phyloP scores from a whole-genome alignment of 306 rosid genomes.

The Gastrolobium villosum region DNA sequence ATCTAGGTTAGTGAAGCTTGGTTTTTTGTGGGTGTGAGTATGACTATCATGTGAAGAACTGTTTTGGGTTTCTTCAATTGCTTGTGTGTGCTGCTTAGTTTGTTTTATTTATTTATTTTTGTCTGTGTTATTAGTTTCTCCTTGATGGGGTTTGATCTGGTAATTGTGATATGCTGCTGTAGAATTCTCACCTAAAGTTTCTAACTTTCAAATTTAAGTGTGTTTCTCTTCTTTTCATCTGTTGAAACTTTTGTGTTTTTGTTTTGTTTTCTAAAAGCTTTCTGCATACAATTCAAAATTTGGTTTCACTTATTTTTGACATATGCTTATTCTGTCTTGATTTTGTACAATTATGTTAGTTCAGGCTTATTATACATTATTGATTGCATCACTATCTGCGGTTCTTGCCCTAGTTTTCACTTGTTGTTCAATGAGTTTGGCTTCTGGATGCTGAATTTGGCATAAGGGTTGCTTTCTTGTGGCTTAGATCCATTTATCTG shows the following conservation, averaged over 20 bases:
- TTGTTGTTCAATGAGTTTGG: constrained; percentile 32
- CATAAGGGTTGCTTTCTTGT: constrained; percentile 24
- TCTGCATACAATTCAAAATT: constrained; percentile 31
- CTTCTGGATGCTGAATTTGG: constrained; percentile 32
- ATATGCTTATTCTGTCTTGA: constrained; percentile 15
- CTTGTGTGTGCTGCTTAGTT: constrained; percentile 12
- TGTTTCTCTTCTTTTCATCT: constrained; percentile 12
- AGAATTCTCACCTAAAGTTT: background rate
- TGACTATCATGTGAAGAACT: constrained; percentile 57
- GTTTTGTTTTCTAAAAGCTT: background rate
- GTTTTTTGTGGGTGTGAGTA: background rate
- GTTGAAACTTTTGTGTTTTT: constrained; percentile 25
- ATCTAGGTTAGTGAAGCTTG: constrained; percentile 66
- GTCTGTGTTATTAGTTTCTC: background rate
- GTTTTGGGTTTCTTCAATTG: constrained; percentile 46
- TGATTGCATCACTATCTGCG: constrained; percentile 41
- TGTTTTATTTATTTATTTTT: background rate
- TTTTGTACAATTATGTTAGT: constrained; percentile 8
- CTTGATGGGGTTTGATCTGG: constrained; percentile 60
- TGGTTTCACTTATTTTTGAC: constrained; percentile 31
- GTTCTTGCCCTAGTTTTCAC: constrained; percentile 4
- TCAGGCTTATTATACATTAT: constrained; percentile 13
- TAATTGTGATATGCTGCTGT: constrained; percentile 30
- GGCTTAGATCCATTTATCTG: constrained; percentile 48
- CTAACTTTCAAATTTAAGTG: background rate